Evolutionary conservation across 208 protist species (phyloP), one percentile per base, ranked within the genome.

Genomic region (Trypanosoma cruzi): DNA sequence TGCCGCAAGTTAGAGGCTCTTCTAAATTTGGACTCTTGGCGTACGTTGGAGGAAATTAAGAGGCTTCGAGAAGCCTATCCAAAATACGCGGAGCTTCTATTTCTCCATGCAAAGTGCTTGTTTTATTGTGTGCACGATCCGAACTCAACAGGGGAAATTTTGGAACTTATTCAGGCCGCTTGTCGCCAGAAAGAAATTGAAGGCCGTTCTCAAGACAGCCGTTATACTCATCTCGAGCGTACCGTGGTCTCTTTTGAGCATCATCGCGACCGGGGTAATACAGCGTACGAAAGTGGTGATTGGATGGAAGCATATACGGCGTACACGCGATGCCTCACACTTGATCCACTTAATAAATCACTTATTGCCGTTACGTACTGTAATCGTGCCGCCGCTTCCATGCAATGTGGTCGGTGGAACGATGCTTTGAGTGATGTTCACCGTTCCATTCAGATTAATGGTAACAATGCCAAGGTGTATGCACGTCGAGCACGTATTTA

Each of bases 321-420:
- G 42, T 93, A 95, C 73, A 89, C 86, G 18, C 79, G 74, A 26
- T 88, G 81, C 64, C 80, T 94, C 42, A 64, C 82, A 36, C 50
- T 86, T 37, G 84, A 92, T 74, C 76, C 82, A 49, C 64, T 66
- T 22, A 94, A 95, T 68, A 56, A 67, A 24, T 85, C 81, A 18
- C 79, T 96, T 20, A 67, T 91, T 28, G 77, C 84, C 24, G 68
- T 82, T 31, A 86, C 85, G 4, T 84, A 93, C 70, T 91, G 87
- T 70, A 94, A 95, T 59, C 87, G 92, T 18, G 82, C 88, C 20
- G 87, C 92, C n/a, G 82, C 88, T 40, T 83, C 79, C 54, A 93
- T 94, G 73, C 87, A 96, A 76, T 58, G 67, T 31, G 80, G 75
- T 0, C 73, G 81, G 13, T 93, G 80, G 85, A 61, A 55, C 6